phyloP scores from a whole-genome alignment of 2,329 filamentous ascomycete species.

The Penicillium aurantiogriseum region DNA sequence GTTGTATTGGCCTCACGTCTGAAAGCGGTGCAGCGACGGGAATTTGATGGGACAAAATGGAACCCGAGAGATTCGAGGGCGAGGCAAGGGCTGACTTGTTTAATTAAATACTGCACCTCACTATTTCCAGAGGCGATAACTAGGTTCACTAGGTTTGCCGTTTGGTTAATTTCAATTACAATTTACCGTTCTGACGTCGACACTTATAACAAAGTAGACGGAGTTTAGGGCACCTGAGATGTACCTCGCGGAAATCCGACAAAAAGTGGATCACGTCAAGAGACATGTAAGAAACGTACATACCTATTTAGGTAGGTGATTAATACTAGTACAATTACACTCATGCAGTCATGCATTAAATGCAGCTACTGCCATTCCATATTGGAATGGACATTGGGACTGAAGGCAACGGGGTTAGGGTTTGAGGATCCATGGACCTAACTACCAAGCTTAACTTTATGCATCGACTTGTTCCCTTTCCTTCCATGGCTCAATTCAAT shows the following conservation, averaged over 20 bases:
- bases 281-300: background rate
- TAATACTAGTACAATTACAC: background rate
- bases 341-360: background rate
- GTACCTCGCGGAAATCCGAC: slow-evolving; percentile 4
- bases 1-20: slow-evolving; percentile 6
- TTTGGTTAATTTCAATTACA: background rate
- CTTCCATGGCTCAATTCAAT: background rate
- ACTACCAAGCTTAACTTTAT: background rate
- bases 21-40: slow-evolving; percentile 4
- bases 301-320: background rate
- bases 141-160: background rate
- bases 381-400: background rate
- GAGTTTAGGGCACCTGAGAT: background rate
- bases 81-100: slow-evolving; percentile 9
- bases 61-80: slow-evolving; percentile 4
- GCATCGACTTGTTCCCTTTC: background rate
- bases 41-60: background rate
- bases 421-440: background rate
- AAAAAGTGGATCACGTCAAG: slow-evolving; percentile 11
- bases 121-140: background rate
- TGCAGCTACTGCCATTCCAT: slow-evolving; percentile 4
- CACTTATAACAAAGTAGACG: background rate
- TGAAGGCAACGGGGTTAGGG: background rate
- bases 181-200: background rate
- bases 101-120: slow-evolving; percentile 10